phyloP scores from a whole-genome alignment of 2,329 filamentous ascomycete species.

The Phoma sp. region DNA sequence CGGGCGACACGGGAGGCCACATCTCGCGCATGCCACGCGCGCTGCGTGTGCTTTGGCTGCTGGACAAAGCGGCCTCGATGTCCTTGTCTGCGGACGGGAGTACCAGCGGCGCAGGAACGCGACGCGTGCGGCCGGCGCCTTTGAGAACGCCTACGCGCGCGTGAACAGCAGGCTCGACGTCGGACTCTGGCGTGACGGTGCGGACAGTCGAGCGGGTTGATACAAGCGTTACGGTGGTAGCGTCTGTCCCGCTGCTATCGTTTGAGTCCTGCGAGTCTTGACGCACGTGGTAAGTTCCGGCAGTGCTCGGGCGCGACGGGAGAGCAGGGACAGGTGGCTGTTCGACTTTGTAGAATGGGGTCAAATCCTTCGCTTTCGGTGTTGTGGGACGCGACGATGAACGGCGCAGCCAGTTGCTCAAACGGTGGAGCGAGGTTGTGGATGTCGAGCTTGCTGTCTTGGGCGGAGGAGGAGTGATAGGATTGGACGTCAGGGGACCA shows the following conservation, averaged over 20 bases:
- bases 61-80: constrained; percentile 20
- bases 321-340: constrained; percentile 6
- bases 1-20: constrained; percentile 38
- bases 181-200: constrained; percentile 5
- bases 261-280: constrained; percentile 40
- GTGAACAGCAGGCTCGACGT: constrained; percentile 13
- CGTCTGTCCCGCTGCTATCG: constrained; percentile 35
- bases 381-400: constrained; percentile 36
- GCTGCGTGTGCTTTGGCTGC: constrained; percentile 25
- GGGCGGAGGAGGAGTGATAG: constrained; percentile 43
- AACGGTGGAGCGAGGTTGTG: constrained; percentile 41
- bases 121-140: constrained; percentile 31
- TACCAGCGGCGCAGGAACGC: constrained; percentile 37
- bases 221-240: constrained; percentile 38
- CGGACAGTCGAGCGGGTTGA: constrained; percentile 20
- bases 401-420: constrained; percentile 46
- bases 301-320: constrained; percentile 27
- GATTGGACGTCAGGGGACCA: constrained; percentile 43
- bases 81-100: constrained; percentile 30
- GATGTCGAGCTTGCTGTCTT: constrained; percentile 30
- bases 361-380: constrained; percentile 20
- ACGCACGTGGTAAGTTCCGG: constrained; percentile 34
- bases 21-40: constrained; percentile 23
- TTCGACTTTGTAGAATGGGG: constrained; percentile 42
- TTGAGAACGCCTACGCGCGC: constrained; percentile 25